phyloP scores from a whole-genome alignment of 108 stramenopile species.

The Seminavis robusta region DNA sequence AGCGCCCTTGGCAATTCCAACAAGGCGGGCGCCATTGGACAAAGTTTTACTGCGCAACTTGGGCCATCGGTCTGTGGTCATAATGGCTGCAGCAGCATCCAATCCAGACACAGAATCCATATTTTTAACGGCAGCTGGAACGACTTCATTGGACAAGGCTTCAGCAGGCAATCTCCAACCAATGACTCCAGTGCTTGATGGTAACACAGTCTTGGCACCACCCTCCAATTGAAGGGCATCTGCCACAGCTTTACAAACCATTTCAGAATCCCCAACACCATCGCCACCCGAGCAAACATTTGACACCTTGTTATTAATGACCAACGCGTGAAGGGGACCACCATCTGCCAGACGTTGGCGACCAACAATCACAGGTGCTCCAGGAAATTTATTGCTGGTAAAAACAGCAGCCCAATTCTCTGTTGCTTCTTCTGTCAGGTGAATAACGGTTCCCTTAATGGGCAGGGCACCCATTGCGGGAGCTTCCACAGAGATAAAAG shows the following conservation, averaged over 20 bases:
- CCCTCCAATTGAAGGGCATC: slow-evolving; percentile 61
- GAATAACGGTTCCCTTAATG: slow-evolving; percentile 80
- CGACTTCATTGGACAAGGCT: slow-evolving; percentile 74
- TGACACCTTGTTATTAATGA: slow-evolving; percentile 96
- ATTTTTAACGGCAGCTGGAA: slow-evolving; percentile 67
- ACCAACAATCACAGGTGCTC: slow-evolving; percentile 90
- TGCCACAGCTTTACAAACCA: slow-evolving; percentile 85
- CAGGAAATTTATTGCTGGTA: slow-evolving; percentile 88
- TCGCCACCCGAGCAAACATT: slow-evolving; percentile 94
- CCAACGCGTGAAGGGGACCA: slow-evolving; percentile 83
- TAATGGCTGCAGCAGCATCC: slow-evolving; percentile 83
- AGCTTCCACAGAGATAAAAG: slow-evolving; percentile 77
- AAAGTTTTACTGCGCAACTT: slow-evolving; percentile 78
- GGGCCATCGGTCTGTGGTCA: slow-evolving; percentile 87
- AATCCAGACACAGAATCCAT: slow-evolving; percentile 77
- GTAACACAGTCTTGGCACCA: slow-evolving; percentile 74
- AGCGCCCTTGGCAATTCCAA: slow-evolving; percentile 94
- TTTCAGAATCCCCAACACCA: slow-evolving; percentile 82
- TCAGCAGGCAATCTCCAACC: slow-evolving; percentile 96
- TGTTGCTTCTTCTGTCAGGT: slow-evolving; percentile 78
- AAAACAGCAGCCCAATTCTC: slow-evolving; percentile 89
- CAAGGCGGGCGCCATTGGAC: slow-evolving; percentile 72
- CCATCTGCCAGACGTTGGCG: slow-evolving; percentile 67
- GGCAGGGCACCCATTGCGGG: slow-evolving; percentile 71
- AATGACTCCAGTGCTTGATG: slow-evolving; percentile 95